phyloP scores from a whole-genome alignment of 192 early-diverging fungal species.

The Gaertneriomyces semiglobifer region DNA sequence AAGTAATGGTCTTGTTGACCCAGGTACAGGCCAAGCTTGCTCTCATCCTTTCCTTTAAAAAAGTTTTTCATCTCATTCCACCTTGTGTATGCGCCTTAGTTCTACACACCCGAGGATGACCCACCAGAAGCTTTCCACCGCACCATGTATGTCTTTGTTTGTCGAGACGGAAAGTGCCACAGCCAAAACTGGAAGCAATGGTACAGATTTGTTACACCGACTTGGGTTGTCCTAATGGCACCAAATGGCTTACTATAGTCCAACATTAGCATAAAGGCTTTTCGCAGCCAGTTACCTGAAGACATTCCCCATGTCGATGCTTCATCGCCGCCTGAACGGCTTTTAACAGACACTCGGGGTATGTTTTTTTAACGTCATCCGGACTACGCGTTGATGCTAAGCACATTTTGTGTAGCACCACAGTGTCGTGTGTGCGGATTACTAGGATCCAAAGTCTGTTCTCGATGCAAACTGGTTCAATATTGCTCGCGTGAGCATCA shows the following conservation, averaged over 20 bases:
- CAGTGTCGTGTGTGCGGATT: constrained; percentile 39
- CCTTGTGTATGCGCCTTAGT: constrained; percentile 27
- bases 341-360: too few species aligned
- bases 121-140: constrained; percentile 85
- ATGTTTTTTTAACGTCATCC: too few species aligned
- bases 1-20: constrained; percentile 72
- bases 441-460: constrained; percentile 62
- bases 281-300: constrained; percentile 71
- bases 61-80: too few species aligned
- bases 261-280: constrained; percentile 73
- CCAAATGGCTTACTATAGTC: constrained; percentile 10
- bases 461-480: constrained; percentile 61
- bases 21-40: constrained; percentile 54
- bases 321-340: too few species aligned
- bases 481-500: constrained; percentile 91
- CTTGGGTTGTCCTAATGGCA: background rate
- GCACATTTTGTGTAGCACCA: constrained; percentile 4
- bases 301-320: constrained; percentile 60
- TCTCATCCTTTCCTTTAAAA: background rate
- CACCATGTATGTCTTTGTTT: constrained; percentile 87
- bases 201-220: constrained; percentile 18
- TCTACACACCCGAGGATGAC: constrained; percentile 91
- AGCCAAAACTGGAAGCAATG: constrained; percentile 50
- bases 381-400: too few species aligned
- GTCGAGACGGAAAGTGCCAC: constrained; percentile 83